Percentiles rank a stretch among this genome's conserved stretches.
Evolutionary conservation across 2,329 filamentous ascomycete genomes (phyloP).

Genomic region (Penicillium decumbens): DNA sequence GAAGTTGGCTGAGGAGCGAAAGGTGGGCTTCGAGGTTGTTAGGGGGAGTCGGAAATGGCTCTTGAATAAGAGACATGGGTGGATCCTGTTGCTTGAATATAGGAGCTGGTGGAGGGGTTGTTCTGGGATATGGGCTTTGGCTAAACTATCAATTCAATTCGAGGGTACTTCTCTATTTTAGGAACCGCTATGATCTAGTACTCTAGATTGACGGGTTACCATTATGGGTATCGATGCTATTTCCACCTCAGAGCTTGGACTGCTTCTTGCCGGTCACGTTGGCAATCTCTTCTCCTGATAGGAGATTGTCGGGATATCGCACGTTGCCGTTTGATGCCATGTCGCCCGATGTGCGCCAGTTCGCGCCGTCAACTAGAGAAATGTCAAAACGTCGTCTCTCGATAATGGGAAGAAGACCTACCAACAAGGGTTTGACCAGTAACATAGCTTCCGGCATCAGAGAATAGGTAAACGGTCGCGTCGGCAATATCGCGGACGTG

Average conservation of each 20-base stretch:
- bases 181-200: neutral
- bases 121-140: too few species aligned
- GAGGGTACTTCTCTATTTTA: neutral
- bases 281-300: conserved; percentile 50
- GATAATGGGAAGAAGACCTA: conserved; percentile 20
- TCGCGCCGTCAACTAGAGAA: conserved; percentile 38
- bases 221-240: neutral
- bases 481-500: conserved; percentile 84
- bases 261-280: conserved; percentile 57
- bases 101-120: too few species aligned
- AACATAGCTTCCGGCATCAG: conserved; percentile 78
- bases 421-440: conserved; percentile 74
- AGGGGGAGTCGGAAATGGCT: too few species aligned
- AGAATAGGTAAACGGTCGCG: conserved; percentile 84
- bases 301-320: conserved; percentile 56
- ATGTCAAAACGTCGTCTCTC: neutral
- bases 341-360: conserved; percentile 37
- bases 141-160: neutral
- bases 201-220: neutral
- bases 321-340: conserved; percentile 35
- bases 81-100: too few species aligned
- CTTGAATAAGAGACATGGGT: too few species aligned
- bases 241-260: conserved; percentile 40
- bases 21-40: too few species aligned
- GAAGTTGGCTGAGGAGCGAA: too few species aligned